These are phyloP conservation scores for Papiliotrema fonsecae DNA, from an alignment of 1,284 basidiomycete genomes.

Conservation along the genomic window DNA sequence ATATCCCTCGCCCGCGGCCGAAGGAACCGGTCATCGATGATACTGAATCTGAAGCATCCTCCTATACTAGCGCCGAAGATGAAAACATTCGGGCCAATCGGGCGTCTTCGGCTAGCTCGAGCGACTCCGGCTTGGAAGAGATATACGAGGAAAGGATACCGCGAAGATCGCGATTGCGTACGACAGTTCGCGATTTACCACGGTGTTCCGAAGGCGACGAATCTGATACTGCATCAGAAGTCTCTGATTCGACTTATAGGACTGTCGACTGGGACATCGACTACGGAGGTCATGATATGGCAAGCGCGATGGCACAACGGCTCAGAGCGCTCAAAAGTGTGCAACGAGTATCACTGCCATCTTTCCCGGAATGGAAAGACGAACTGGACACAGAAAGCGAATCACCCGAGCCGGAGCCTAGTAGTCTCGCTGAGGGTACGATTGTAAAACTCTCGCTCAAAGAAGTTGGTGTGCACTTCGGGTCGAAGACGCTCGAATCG, in stretches of 20 bases:
- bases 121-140: background rate
- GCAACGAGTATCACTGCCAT: background rate
- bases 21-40: background rate
- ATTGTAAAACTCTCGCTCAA: background rate
- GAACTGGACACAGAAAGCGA: background rate
- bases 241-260: background rate
- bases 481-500: background rate
- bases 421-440: background rate
- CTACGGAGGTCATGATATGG: conserved; percentile 10
- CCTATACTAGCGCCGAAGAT: too few species aligned
- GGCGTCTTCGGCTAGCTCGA: conserved; percentile 3
- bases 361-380: background rate
- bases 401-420: background rate
- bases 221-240: conserved; percentile 8
- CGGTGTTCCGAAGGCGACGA: conserved; percentile 7
- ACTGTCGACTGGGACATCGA: background rate
- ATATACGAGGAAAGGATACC: background rate
- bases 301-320: conserved; percentile 11
- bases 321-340: background rate
- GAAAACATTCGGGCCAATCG: too few species aligned
- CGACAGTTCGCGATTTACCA: conserved; percentile 7
- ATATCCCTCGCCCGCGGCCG: conserved; percentile 26
- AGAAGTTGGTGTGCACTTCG: background rate
- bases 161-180: conserved; percentile 4
- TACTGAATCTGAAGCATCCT: too few species aligned